Conservation (phyloP, 2,329 filamentous ascomycete species). For the Hymenoscyphus fraxineus region DNA sequence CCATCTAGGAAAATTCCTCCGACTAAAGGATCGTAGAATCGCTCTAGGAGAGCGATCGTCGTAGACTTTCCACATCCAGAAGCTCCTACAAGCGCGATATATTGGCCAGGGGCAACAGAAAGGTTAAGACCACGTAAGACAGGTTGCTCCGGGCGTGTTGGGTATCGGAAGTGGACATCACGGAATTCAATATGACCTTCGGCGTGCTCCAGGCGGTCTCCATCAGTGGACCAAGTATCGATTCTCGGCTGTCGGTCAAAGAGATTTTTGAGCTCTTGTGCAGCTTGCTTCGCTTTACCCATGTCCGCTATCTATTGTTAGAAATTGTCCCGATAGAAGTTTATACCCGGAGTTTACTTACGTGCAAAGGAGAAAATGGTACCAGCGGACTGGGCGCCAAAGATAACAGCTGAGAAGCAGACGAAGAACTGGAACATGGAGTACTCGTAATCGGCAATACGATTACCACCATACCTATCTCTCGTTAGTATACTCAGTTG, state of each 20-base stretch:
- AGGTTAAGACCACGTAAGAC: constrained; percentile 82
- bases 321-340: neutral
- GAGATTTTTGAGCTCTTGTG: constrained; percentile 72
- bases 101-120: constrained; percentile 70
- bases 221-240: constrained; percentile 73
- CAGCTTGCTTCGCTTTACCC: constrained; percentile 86
- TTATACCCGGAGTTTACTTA: constrained; percentile 19
- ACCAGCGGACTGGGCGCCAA: constrained; percentile 87
- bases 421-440: constrained; percentile 85
- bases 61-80: constrained; percentile 94
- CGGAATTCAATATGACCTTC: constrained; percentile 84
- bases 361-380: constrained; percentile 82
- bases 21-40: constrained; percentile 86
- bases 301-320: constrained; percentile 59
- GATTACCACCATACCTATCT: constrained; percentile 64
- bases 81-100: constrained; percentile 86
- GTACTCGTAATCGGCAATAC: constrained; percentile 70
- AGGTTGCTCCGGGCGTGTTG: constrained; percentile 85
- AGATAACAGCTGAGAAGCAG: constrained; percentile 83
- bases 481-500: neutral
- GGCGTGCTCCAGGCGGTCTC: constrained; percentile 57
- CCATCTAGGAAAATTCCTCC: constrained; percentile 81
- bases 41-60: constrained; percentile 84
- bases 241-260: constrained; percentile 81
- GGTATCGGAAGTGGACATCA: constrained; percentile 91